Conservation (phyloP, 495 filamentous ascomycete species). For the Hypoxylon subgilvum region DNA sequence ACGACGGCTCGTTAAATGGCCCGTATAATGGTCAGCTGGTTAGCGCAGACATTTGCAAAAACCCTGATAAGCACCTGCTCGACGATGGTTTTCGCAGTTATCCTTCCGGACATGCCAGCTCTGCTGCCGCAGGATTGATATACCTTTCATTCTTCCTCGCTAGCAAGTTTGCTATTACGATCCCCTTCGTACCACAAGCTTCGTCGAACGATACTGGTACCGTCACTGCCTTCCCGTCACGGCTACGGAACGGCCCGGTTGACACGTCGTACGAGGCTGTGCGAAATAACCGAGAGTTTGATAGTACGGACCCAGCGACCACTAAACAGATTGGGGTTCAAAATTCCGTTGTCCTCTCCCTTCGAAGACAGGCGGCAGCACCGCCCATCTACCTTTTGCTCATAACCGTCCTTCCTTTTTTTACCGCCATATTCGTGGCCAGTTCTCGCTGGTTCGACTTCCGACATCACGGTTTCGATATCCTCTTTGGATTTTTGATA, state of each 20-base stretch:
- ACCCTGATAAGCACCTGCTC: slow-evolving; percentile 66
- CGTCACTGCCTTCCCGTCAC: slow-evolving; percentile 58
- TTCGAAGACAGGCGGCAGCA: slow-evolving; percentile 69
- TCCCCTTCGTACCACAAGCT: slow-evolving; percentile 62
- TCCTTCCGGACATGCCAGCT: slow-evolving; percentile 70
- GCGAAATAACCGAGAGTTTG: slow-evolving; percentile 27
- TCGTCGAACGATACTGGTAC: slow-evolving; percentile 41
- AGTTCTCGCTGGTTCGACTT: slow-evolving; percentile 77
- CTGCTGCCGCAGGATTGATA: slow-evolving; percentile 75
- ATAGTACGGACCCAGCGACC: slow-evolving; percentile 34
- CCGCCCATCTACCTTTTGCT: slow-evolving; percentile 72
- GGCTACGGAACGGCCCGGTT: slow-evolving; percentile 34
- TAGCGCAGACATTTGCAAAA: slow-evolving; percentile 71
- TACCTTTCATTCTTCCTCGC: slow-evolving; percentile 76
- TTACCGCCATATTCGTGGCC: slow-evolving; percentile 61
- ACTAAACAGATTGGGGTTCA: slow-evolving; percentile 51
- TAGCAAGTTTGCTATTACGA: slow-evolving; percentile 64
- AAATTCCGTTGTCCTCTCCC: slow-evolving; percentile 51
- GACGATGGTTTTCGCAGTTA: slow-evolving; percentile 88
- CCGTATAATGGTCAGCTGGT: slow-evolving; percentile 62
- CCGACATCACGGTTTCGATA: slow-evolving; percentile 88
- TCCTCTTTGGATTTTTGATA: slow-evolving; percentile 76
- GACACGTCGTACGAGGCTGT: slow-evolving; percentile 37
- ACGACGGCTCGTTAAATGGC: slow-evolving; percentile 42
- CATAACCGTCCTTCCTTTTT: slow-evolving; percentile 67